phyloP scores from a whole-genome alignment of 805 yeast species.

The Yamadazyma sp. region DNA sequence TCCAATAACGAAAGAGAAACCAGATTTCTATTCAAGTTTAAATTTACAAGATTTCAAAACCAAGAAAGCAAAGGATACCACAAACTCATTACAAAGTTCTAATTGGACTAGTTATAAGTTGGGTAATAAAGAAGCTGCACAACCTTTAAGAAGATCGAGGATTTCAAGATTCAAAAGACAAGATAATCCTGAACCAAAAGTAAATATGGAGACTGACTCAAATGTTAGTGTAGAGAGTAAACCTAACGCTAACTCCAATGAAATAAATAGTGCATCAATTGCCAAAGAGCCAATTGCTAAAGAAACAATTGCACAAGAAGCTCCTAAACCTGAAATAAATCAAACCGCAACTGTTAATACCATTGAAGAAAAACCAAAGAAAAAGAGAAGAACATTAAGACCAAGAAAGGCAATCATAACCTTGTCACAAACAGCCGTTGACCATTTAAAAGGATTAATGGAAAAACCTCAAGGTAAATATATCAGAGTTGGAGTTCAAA shows the following conservation, averaged over 20 bases:
- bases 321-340: slow-evolving; percentile 5
- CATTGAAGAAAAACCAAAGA: slow-evolving; percentile 11
- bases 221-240: neutral
- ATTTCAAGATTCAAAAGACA: slow-evolving; percentile 21
- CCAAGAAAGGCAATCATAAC: slow-evolving; percentile 91
- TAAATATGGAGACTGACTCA: slow-evolving; percentile 1
- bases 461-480: slow-evolving; percentile 84
- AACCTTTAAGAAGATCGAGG: slow-evolving; percentile 30
- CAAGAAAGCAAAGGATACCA: slow-evolving; percentile 11
- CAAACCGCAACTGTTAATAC: slow-evolving; percentile 4
- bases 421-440: slow-evolving; percentile 69
- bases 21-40: slow-evolving; percentile 21
- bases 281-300: slow-evolving; percentile 6
- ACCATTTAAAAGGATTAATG: slow-evolving; percentile 63
- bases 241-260: slow-evolving; percentile 1
- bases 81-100: slow-evolving; percentile 13
- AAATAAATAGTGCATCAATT: slow-evolving; percentile 7
- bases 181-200: slow-evolving; percentile 2
- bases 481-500: slow-evolving; percentile 89
- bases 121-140: slow-evolving; percentile 5
- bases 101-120: slow-evolving; percentile 22
- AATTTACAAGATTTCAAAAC: slow-evolving; percentile 14
- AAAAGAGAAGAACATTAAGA: slow-evolving; percentile 61
- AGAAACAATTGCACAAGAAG: slow-evolving; percentile 3
- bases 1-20: slow-evolving; percentile 19